Base-by-base conservation (phyloP, 371 early-diverging fungal species). In the Astathelohania contejeani region DNA sequence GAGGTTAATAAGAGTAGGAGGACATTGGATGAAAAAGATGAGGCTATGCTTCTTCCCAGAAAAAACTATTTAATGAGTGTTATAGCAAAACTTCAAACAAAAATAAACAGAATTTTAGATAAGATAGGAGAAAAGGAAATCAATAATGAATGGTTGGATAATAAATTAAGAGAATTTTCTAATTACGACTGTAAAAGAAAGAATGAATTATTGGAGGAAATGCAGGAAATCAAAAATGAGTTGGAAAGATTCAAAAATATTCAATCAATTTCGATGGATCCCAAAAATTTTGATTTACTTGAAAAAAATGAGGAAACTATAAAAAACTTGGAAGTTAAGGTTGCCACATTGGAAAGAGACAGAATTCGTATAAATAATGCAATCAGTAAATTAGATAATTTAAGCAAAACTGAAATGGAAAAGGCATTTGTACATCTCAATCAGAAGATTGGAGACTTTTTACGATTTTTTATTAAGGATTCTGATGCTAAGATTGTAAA, bases 151-250 rank as follows among this genome's bases (percentile, higher is more conserved):
- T 71, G 76, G 29, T 80, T 88, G 43, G 87, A 89, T 63, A 67
- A 63, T 24, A 90, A 92, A 62, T 88, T 87, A 85, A 70, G 75
- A 12, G 88, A 90, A 59, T 85, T 89, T 47, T 77, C 80, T 25
- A 73, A 32, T 49, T 49, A 78, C 38, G 81, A 85, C 66, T 85
- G 85, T 56, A 83, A 82, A 32, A 76, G 79, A 6, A 86, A 88
- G 63, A 65, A 20, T 42, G 6, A 7, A 4, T 20, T 57, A 19
- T 12, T n/a, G 12, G 37, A 23, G 12, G 49, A 29, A 12, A n/a
- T 63, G 19, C 23, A 14, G 9, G 9, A 27, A 16, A 26, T 57
- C 14, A 44, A 46, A 49, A 49, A 56, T 23, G 63, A 63, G 28
- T 49, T 45, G 25, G 27, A 46, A 23, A 23, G 4, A 22, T 7